Conservation (phyloP, 345 rosid genomes). For the Ailanthus altissimus region DNA sequence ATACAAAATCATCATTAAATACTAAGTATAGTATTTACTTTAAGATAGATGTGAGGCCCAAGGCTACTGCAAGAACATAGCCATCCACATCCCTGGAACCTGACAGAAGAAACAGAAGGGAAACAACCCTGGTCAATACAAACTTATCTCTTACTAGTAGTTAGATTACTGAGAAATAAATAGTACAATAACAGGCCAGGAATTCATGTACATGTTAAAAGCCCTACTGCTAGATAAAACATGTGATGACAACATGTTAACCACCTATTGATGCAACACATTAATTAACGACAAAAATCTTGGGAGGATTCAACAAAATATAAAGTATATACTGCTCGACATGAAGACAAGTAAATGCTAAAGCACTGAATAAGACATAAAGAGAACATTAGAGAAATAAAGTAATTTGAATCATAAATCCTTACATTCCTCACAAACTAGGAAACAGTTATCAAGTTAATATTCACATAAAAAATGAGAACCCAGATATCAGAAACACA, state of each 20-base stretch:
- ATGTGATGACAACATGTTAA: background rate
- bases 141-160: background rate
- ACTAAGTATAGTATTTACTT: conserved; percentile 50
- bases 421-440: background rate
- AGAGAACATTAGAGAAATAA: background rate
- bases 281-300: background rate
- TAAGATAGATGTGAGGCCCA: conserved; percentile 67
- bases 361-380: background rate
- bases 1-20: background rate
- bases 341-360: conserved; percentile 3
- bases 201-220: background rate
- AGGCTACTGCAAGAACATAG: conserved; percentile 62
- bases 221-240: background rate
- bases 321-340: background rate
- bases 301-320: background rate
- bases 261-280: conserved; percentile 7
- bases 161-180: background rate
- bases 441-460: background rate
- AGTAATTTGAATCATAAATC: background rate
- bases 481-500: background rate
- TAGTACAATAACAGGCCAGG: background rate
- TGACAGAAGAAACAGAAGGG: conserved; percentile 32
- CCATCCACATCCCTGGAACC: conserved; percentile 68
- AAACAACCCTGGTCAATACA: conserved; percentile 11
- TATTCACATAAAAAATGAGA: background rate